Evolutionary conservation across 192 early-diverging fungal genomes (phyloP), one percentile per base, ranked within the genome.

Genomic region (Entomortierella chlamydospora): DNA sequence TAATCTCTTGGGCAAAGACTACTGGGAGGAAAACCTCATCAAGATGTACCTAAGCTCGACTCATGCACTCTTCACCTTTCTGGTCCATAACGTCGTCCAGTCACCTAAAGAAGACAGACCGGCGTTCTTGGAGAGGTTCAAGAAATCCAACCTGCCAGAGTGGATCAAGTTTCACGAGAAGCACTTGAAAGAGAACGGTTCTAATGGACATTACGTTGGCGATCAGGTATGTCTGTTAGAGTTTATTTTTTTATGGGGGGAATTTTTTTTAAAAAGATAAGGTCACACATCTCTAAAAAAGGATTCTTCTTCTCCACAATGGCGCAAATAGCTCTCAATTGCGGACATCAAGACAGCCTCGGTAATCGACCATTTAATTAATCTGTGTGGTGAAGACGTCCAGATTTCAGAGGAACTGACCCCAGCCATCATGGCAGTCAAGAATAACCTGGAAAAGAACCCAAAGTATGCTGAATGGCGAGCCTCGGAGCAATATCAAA

Each of bases 311-410:
- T 56, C 12, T 42, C 11, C 4, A 11, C 23, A 26, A 30, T 33
- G 17, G 1, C 39, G 2, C 37, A 15, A 33, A 56, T 56, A 71
- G 61, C 26, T 72, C 4, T 72, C 70, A 4, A 61, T 72, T 25
- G 73, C 73, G 0, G 73, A 76, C 39, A 76, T 68, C 60, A 76
- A 78, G 56, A 78, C 73, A 6, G 73, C 65, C 5, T 57, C 67
- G 1, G 49, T 78, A 9, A 39, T 78, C 6, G 66, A 78, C 28
- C 66, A 78, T 26, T 10, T 78, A 17, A 41, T 78, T 20, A 50
- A 26, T 39, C 43, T 72, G 33, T 64, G 54, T 43, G 73, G 58
- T 7, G 59, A 76, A 31, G 45, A 52, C 0, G 30, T 47, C 22
- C 53, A 37, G 31, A 57, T 76, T 26, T 76, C 73, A 0, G 49